phyloP scores from a whole-genome alignment of 768 basidiomycete genomes.

The Pleurotus pulmonarius region DNA sequence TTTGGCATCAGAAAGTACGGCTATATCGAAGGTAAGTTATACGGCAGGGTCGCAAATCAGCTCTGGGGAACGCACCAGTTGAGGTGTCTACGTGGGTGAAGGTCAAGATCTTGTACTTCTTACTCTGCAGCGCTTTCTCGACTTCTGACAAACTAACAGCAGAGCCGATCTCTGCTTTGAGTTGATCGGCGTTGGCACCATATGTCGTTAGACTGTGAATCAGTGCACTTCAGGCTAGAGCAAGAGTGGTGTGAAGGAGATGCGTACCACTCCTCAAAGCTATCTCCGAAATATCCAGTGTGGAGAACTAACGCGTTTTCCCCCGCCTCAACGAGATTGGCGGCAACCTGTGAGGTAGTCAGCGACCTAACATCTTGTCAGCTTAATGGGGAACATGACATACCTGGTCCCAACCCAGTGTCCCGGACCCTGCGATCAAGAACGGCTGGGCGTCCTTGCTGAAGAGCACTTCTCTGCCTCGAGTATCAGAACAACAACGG shows the following conservation, averaged over 20 bases:
- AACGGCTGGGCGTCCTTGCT: slow-evolving; percentile 84
- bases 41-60: background rate
- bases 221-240: too few species aligned
- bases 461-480: slow-evolving; percentile 67
- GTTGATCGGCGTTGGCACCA: slow-evolving; percentile 81
- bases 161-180: slow-evolving; percentile 82
- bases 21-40: slow-evolving; percentile 25
- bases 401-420: slow-evolving; percentile 95
- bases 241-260: background rate
- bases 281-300: slow-evolving; percentile 92
- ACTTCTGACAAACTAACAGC: slow-evolving; percentile 59
- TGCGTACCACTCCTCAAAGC: slow-evolving; percentile 79
- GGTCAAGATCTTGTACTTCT: slow-evolving; percentile 85
- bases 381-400: slow-evolving; percentile 14
- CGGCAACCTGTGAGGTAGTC: slow-evolving; percentile 57
- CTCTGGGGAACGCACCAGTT: slow-evolving; percentile 44
- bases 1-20: slow-evolving; percentile 83
- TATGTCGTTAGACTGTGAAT: slow-evolving; percentile 71
- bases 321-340: slow-evolving; percentile 84
- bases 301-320: slow-evolving; percentile 81
- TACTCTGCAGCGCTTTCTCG: slow-evolving; percentile 65
- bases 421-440: slow-evolving; percentile 91
- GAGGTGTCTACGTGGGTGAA: slow-evolving; percentile 97
- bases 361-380: background rate
- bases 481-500: background rate